A percentile compares a stretch with the other conserved stretches of the same genome.
Conservation (phyloP, 164 flowering plant species). For the Akebia trifoliata region DNA sequence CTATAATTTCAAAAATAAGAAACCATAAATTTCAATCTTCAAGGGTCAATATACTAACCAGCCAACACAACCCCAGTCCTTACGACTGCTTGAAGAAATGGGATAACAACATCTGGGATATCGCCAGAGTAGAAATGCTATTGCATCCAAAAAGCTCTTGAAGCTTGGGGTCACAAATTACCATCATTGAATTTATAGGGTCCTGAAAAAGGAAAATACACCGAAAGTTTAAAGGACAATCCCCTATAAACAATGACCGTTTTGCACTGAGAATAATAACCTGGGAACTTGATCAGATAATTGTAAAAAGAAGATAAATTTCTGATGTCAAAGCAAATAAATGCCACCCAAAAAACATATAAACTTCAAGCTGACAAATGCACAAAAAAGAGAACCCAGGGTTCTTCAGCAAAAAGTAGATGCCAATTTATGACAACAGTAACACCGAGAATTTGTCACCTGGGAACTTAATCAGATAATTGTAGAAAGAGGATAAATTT, state of each 20-base stretch:
- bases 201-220: conserved; percentile 40
- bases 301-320: too few species aligned
- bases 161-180: conserved; percentile 72
- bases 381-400: background rate
- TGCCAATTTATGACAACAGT: background rate
- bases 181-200: conserved; percentile 51
- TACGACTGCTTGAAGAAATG: conserved; percentile 57
- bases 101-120: conserved; percentile 56
- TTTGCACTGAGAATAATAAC: too few species aligned
- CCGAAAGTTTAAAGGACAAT: background rate
- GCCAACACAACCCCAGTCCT: conserved; percentile 21
- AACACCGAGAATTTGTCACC: too few species aligned
- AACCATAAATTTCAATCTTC: background rate
- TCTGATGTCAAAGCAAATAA: background rate
- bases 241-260: background rate
- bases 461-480: too few species aligned
- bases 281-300: too few species aligned
- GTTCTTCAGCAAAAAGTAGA: background rate
- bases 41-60: conserved; percentile 32
- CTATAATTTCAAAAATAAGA: background rate
- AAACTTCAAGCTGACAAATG: background rate
- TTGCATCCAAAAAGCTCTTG: conserved; percentile 78
- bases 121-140: conserved; percentile 61
- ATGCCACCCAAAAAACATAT: background rate
- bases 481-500: too few species aligned